Conservation (phyloP, 805 yeast genomes). For the Candida ovalis region DNA sequence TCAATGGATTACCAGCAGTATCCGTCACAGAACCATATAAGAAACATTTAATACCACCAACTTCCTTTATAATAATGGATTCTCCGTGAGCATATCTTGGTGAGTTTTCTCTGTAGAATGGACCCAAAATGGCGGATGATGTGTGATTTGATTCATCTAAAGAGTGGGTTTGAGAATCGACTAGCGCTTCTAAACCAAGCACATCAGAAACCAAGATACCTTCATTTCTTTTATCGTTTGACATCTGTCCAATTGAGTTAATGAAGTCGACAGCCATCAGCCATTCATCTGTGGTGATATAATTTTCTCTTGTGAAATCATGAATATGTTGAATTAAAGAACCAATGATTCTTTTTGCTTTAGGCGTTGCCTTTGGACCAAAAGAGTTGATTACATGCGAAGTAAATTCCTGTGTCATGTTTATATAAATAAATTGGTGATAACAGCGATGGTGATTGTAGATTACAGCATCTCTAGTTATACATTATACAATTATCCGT, state of each 20-base stretch:
- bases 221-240: constrained; percentile 30
- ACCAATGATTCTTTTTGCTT: constrained; percentile 19
- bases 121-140: constrained; percentile 33
- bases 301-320: constrained; percentile 34
- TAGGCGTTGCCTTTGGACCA: constrained; percentile 28
- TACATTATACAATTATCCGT: too few relatives aligned
- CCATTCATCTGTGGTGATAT: constrained; percentile 36
- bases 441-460: not conserved
- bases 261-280: constrained; percentile 30
- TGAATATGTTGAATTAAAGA: constrained; percentile 34
- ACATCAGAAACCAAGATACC: constrained; percentile 34
- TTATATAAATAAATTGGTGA: constrained; percentile 1
- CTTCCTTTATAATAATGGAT: constrained; percentile 31
- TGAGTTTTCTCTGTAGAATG: constrained; percentile 33
- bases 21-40: constrained; percentile 28
- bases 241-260: constrained; percentile 33
- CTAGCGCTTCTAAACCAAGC: constrained; percentile 32
- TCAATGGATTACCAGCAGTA: constrained; percentile 28
- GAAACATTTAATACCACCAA: constrained; percentile 30
- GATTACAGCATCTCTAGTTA: too few relatives aligned
- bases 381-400: constrained; percentile 26
- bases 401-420: constrained; percentile 29
- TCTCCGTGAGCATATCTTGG: constrained; percentile 29
- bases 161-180: constrained; percentile 30
- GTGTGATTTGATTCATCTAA: constrained; percentile 21